Evolutionary conservation across 2,329 filamentous ascomycete species (phyloP).

Genomic region (Fusarium sacchari): DNA sequence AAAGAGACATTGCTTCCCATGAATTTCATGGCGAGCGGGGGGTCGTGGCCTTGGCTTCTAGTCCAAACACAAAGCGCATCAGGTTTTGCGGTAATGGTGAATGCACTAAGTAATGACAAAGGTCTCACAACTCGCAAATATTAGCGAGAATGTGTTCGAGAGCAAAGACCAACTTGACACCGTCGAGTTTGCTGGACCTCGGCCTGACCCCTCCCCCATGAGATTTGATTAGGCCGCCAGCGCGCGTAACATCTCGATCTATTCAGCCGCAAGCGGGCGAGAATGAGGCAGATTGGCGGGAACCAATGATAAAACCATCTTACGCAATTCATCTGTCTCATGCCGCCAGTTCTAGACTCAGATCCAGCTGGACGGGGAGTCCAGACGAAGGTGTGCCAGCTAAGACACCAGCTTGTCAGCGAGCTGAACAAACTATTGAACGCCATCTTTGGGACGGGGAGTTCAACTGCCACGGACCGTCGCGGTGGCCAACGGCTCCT

Average conservation of each 20-base stretch:
- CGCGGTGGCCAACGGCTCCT: not conserved
- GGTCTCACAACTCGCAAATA: too few relatives aligned
- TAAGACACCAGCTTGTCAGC: not conserved
- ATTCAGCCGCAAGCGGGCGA: not conserved
- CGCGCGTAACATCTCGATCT: not conserved
- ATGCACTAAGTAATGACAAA: too few relatives aligned
- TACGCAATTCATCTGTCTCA: not conserved
- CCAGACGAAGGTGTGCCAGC: not conserved
- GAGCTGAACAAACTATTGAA: conserved; percentile 3
- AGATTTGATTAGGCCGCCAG: not conserved
- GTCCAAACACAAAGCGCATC: too few relatives aligned
- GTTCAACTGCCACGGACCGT: not conserved
- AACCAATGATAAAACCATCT: not conserved
- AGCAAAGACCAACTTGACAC: too few relatives aligned
- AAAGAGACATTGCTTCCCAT: too few relatives aligned
- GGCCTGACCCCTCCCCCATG: too few relatives aligned
- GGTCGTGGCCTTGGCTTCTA: too few relatives aligned
- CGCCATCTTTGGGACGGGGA: not conserved
- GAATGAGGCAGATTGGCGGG: rapidly evolving
- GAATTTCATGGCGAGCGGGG: too few relatives aligned
- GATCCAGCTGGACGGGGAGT: not conserved
- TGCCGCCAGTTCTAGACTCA: not conserved
- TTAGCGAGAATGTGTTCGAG: too few relatives aligned
- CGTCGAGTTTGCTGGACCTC: too few relatives aligned
- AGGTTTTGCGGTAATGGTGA: too few relatives aligned